A percentile compares a stretch with the other conserved stretches of the same genome.
These are phyloP conservation scores for Schizothecium vesticola DNA, from an alignment of 495 filamentous ascomycete genomes.

Conservation along the genomic window DNA sequence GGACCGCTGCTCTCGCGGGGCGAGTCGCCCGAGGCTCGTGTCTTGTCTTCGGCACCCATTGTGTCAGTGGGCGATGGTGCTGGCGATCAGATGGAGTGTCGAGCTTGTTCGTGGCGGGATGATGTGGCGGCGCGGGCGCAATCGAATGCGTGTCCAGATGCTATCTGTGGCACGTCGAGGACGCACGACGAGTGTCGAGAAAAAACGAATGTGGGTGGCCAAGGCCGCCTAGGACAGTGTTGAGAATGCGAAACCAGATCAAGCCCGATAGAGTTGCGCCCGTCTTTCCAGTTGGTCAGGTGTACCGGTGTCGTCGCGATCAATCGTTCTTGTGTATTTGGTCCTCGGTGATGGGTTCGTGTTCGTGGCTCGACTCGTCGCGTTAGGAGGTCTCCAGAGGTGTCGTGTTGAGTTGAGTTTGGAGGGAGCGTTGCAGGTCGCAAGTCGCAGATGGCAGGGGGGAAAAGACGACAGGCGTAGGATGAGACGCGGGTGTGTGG, in stretches of 20 bases:
- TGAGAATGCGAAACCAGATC: not conserved
- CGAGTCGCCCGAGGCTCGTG: constrained; percentile 68
- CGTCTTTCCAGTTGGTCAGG: not conserved
- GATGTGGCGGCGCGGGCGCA: not conserved
- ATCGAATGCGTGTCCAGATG: constrained; percentile 1
- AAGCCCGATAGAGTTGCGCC: not conserved
- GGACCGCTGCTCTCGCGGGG: constrained; percentile 54
- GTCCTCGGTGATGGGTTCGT: not conserved
- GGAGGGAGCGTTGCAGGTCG: constrained; percentile 6
- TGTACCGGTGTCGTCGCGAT: not conserved
- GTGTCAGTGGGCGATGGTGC: not conserved
- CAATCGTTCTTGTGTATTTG: not conserved
- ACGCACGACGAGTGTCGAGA: constrained; percentile 2
- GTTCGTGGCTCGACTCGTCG: not conserved
- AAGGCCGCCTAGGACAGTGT: constrained; percentile 26
- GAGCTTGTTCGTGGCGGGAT: not conserved
- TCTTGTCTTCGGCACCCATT: constrained; percentile 65
- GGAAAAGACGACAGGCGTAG: constrained; percentile 2
- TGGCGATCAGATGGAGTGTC: not conserved
- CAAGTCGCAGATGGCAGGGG: not conserved
- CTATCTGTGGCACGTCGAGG: constrained; percentile 9
- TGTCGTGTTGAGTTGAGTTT: not conserved
- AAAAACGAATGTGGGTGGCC: constrained; percentile 34
- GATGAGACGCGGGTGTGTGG: constrained; percentile 2
- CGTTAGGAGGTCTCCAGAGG: not conserved